These are phyloP conservation scores for Trichoderma brevicompactum DNA, from an alignment of 2,329 filamentous ascomycete species.

Conservation along the genomic window DNA sequence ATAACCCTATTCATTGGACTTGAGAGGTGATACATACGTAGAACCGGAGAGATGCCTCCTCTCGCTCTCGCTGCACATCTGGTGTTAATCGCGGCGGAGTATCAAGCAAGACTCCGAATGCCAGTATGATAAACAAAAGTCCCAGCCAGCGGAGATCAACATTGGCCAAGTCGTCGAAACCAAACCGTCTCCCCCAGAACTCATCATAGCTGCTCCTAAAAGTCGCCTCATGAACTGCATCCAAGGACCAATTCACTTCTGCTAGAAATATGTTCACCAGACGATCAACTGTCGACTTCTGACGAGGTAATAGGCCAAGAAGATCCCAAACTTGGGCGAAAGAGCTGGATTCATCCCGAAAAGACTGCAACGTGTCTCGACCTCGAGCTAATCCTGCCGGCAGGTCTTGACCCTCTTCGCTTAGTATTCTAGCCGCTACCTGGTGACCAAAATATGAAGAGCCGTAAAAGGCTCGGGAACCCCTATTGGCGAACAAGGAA, in stretches of 20 bases:
- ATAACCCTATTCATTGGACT: background rate
- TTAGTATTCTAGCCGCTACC: constrained; percentile 12
- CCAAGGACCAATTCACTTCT: constrained; percentile 23
- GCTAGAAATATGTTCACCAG: constrained; percentile 12
- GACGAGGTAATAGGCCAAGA: constrained; percentile 5
- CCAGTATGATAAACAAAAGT: constrained; percentile 18
- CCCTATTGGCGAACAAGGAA: constrained; percentile 11
- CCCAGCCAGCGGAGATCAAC: constrained; percentile 18
- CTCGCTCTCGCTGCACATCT: constrained; percentile 19
- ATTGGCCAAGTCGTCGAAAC: constrained; percentile 18
- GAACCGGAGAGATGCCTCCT: constrained; percentile 18
- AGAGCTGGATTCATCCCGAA: constrained; percentile 17
- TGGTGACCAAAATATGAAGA: constrained; percentile 22
- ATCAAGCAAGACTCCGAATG: constrained; percentile 15
- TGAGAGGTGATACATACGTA: constrained; percentile 3
- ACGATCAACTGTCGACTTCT: constrained; percentile 12
- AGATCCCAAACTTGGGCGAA: constrained; percentile 19
- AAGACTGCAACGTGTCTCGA: constrained; percentile 15
- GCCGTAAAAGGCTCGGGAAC: constrained; percentile 10
- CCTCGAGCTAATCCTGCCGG: constrained; percentile 15
- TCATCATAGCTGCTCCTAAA: constrained; percentile 19
- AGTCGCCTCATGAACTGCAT: constrained; percentile 10
- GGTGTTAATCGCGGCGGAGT: constrained; percentile 2
- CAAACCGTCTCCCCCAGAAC: constrained; percentile 18
- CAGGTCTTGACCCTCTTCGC: constrained; percentile 16